Evolutionary conservation across 805 yeast genomes (phyloP).

Genomic region (Candida mattraensis): DNA sequence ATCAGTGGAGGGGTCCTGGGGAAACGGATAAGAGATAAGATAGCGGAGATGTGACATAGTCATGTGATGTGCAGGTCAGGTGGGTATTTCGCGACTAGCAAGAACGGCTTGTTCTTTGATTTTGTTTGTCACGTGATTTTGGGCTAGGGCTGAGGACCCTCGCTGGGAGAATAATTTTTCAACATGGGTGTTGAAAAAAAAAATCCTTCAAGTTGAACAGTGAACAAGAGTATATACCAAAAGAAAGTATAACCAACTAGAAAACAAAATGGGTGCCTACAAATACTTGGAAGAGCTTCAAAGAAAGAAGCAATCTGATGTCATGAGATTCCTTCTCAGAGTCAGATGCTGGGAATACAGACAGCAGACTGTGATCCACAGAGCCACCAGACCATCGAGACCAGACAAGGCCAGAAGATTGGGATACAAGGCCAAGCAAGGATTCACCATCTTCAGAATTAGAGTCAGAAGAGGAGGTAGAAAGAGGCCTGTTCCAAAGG

Average conservation of each 20-base stretch:
- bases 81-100: too few species aligned
- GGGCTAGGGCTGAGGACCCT: too few species aligned
- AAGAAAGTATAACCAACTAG: not conserved
- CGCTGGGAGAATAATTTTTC: too few species aligned
- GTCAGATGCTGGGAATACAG: conserved; percentile 99
- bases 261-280: conserved; percentile 93
- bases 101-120: too few species aligned
- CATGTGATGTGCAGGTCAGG: too few species aligned
- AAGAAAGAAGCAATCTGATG: conserved; percentile 99
- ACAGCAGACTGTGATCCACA: conserved; percentile 97
- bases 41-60: too few species aligned
- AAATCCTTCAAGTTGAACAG: too few species aligned
- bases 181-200: too few species aligned
- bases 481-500: conserved; percentile 99
- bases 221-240: not conserved
- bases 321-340: conserved; percentile 96
- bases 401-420: conserved; percentile 99
- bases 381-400: conserved; percentile 98
- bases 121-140: too few species aligned
- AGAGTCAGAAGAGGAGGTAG: conserved; percentile 99
- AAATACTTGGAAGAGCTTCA: conserved; percentile 98
- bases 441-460: conserved; percentile 96
- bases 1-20: too few species aligned
- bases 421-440: conserved; percentile 99
- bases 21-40: too few species aligned